A percentile compares a stretch with the other conserved stretches of the same genome.
Conservation (phyloP, 2,329 filamentous ascomycete species). For the Aspergillus fumigatiaffinis region DNA sequence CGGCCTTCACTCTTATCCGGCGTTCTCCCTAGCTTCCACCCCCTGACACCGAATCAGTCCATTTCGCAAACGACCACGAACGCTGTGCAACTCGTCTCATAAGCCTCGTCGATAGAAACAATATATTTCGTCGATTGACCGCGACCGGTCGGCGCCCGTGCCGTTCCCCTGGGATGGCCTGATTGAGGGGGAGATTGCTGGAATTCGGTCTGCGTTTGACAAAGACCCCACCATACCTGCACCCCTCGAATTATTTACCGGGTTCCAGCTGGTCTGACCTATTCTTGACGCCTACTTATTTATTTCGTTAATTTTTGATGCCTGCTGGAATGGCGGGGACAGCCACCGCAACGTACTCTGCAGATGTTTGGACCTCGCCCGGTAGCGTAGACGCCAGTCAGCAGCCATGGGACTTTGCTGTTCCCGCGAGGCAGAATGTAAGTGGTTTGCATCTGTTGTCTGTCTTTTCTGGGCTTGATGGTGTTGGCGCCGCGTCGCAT, state of each 20-base stretch:
- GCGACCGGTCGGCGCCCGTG: constrained; percentile 1
- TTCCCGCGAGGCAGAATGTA: constrained; percentile 35
- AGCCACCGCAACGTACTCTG: constrained; percentile 35
- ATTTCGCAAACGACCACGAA: neutral
- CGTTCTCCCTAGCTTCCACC: neutral
- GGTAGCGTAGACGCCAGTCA: constrained; percentile 28
- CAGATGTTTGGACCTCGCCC: constrained; percentile 38
- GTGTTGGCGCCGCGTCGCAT: neutral
- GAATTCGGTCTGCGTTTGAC: constrained; percentile 12
- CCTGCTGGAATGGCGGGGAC: constrained; percentile 39
- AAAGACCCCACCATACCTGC: constrained; percentile 4
- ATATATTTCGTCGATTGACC: neutral
- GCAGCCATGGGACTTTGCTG: constrained; percentile 37
- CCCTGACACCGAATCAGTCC: neutral
- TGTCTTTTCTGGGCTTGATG: neutral
- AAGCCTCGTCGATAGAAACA: neutral
- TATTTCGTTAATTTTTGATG: constrained; percentile 7
- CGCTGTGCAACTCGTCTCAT: neutral
- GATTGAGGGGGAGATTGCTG: constrained; percentile 15
- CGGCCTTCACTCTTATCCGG: constrained; percentile 11
- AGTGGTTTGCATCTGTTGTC: constrained; percentile 2
- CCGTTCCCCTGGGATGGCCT: constrained; percentile 27
- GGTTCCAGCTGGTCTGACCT: constrained; percentile 36
- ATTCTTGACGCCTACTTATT: neutral
- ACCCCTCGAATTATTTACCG: constrained; percentile 5